phyloP scores from a whole-genome alignment of 805 yeast genomes.

The Sporopachydermia quercuum region DNA sequence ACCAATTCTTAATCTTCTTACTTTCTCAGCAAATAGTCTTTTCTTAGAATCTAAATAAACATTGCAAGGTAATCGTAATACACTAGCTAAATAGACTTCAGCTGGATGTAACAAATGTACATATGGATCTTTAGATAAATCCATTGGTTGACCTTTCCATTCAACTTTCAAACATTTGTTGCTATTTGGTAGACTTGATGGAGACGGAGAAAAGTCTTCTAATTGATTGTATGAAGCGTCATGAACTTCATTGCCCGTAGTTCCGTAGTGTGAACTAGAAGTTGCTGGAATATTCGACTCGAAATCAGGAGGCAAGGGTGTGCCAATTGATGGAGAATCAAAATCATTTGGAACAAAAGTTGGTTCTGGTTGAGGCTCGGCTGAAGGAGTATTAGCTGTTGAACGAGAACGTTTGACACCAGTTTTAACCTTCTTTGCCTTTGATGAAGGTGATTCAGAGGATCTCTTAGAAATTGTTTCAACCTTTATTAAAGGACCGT shows the following conservation, averaged over 20 bases:
- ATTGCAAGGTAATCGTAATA: conserved; percentile 76
- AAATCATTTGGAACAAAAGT: background rate
- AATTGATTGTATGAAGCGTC: conserved; percentile 19
- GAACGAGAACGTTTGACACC: background rate
- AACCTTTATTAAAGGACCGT: too few relatives aligned
- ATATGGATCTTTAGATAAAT: conserved; percentile 64
- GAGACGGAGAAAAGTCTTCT: conserved; percentile 14
- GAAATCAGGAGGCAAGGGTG: background rate
- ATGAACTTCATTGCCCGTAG: conserved; percentile 18
- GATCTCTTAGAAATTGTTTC: too few relatives aligned
- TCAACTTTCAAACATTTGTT: conserved; percentile 70
- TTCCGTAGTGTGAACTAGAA: background rate
- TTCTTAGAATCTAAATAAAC: conserved; percentile 67
- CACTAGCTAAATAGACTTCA: conserved; percentile 72
- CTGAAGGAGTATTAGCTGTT: background rate
- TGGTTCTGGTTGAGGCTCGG: background rate
- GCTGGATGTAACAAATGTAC: conserved; percentile 73
- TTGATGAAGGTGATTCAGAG: background rate
- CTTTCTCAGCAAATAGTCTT: conserved; percentile 80
- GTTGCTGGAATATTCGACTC: background rate
- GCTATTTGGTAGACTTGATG: conserved; percentile 15
- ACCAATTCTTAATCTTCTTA: conserved; percentile 50
- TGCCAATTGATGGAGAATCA: background rate
- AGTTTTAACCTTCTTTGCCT: background rate
- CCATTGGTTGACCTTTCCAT: conserved; percentile 99